Evolutionary conservation across 164 flowering plant genomes (phyloP), one percentile per base, ranked within the genome.

Genomic region (Annona cherimola): DNA sequence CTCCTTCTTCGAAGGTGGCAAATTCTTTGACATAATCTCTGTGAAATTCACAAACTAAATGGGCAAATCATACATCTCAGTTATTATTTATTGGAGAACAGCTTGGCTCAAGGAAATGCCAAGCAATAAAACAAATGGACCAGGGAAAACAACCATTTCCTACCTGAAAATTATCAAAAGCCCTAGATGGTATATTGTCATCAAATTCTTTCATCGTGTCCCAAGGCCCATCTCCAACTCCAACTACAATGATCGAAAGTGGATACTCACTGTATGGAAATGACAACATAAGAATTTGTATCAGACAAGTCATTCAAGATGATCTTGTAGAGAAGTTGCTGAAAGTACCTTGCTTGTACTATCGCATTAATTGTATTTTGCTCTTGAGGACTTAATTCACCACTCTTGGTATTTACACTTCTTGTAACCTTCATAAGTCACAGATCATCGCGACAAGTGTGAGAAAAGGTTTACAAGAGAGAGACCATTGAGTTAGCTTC

Each of bases 181-280:
- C 84, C 18, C 98, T 86, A 66, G 90, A 79, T 59, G 98, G 97
- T 66, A 93, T 90, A 72, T 93, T 90, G 71, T 93, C 98, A 74
- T 93, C 98, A 77, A 93, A 91, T 81, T 90, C 87, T 67, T 74
- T 81, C 98, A 93, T 93, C 89, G 86, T 88, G 76, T 91, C 97
- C 97, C 95, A 92, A 6, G 97, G 97, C 55, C 97, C 97, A 85
- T 92, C 97, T 69, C 97, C 97, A 72, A 93, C 98, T 66, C 98
- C 98, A 57, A 93, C 98, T 35, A 93, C 75, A 46, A 93, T 75
- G 72, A 93, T 91, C 6, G 98, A 91, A 80, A 93, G 64, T 1
- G 98, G 96, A 68, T 84, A 86, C 74, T 89, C 81, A 74, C 95
- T 90, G 85, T 73, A 80, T 74, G 57, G 26, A 42, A 76, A 70